Evolutionary conservation across 1,139 yeast species (phyloP).

Genomic region (Debaryomycetaceae sp.): DNA sequence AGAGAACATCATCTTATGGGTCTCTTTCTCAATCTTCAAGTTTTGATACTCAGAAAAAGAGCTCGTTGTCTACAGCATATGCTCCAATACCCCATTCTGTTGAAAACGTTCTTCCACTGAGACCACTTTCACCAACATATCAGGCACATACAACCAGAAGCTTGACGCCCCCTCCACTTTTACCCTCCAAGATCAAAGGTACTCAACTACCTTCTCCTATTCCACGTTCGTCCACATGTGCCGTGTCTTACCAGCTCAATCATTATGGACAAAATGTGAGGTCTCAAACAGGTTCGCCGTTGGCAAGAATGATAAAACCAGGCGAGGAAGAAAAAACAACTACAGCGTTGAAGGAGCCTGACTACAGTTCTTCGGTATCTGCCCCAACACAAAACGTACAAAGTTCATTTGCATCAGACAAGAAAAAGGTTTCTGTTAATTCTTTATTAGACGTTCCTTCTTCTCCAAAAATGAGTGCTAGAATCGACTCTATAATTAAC

Average conservation of each 20-base stretch:
- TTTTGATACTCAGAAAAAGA: constrained; percentile 11
- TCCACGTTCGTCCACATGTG: constrained; percentile 6
- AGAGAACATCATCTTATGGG: constrained; percentile 24
- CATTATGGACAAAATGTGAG: constrained; percentile 1
- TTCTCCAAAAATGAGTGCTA: background rate
- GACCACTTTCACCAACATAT: constrained; percentile 6
- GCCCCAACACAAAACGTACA: background rate
- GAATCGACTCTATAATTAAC: background rate
- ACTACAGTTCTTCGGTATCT: background rate
- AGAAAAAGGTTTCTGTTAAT: constrained; percentile 26
- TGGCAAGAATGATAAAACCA: constrained; percentile 1
- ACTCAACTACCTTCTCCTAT: constrained; percentile 12
- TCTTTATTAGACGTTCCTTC: constrained; percentile 24
- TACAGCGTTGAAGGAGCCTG: background rate
- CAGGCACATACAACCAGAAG: constrained; percentile 5
- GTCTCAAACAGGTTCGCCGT: constrained; percentile 3
- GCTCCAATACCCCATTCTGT: constrained; percentile 11
- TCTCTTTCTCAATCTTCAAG: constrained; percentile 13
- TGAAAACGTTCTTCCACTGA: background rate
- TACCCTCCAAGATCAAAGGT: constrained; percentile 7
- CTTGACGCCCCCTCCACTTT: constrained; percentile 12
- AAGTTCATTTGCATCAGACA: background rate
- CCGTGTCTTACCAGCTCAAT: background rate
- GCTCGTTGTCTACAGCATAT: constrained; percentile 22
- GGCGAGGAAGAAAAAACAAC: background rate